Evolutionary conservation across 495 filamentous ascomycete species (phyloP), one percentile per base, ranked within the genome.

Genomic region (Penicillium ucsense): DNA sequence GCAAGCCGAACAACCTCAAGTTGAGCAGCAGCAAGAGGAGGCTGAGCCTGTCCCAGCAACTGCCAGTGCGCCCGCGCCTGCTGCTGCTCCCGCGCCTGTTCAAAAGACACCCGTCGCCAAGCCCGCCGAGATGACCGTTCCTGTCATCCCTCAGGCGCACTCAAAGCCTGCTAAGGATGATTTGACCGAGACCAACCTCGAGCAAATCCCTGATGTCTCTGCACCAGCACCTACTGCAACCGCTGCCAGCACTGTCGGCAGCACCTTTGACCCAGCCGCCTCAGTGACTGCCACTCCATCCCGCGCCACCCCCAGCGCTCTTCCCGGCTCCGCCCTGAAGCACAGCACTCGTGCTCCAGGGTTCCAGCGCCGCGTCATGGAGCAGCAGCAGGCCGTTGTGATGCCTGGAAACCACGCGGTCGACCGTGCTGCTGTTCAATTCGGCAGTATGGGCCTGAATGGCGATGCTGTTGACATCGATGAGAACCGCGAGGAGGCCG

Each of bases 381-480:
- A 96, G 52, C 92, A 99, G 59, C 89, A 91, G 60, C 94, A 99
- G 64, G 88, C 90, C 11, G 92, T 99, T 34, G 86, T 95, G 43
- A 97, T 99, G 92, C 92, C 92, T 31, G 89, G 88, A n/a, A 95
- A 96, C 66, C 89, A 94, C 56, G 89, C 89, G 35, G 87, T 98
- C 6, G 89, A 95, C 61, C 83, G 88, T 44, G 79, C 90, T 41
- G 84, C 89, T n/a, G 88, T 99, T 37, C 94, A 97, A 61, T 99
- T 99, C 65, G 92, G 92, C 43, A 94, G 88, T 60, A 87, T 99
- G 77, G 91, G 85, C 48, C 63, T 97, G 56, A 91, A 89, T 62
- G 92, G 84, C 46, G 75, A 80, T 47, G 62, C 75, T 8, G 77
- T 86, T 12, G 92, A 95, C 55, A 85, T 95, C 49, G 92, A 97